Evolutionary conservation across 495 filamentous ascomycete genomes (phyloP), one percentile per base, ranked within the genome.

Genomic region (Penicillium manginii): DNA sequence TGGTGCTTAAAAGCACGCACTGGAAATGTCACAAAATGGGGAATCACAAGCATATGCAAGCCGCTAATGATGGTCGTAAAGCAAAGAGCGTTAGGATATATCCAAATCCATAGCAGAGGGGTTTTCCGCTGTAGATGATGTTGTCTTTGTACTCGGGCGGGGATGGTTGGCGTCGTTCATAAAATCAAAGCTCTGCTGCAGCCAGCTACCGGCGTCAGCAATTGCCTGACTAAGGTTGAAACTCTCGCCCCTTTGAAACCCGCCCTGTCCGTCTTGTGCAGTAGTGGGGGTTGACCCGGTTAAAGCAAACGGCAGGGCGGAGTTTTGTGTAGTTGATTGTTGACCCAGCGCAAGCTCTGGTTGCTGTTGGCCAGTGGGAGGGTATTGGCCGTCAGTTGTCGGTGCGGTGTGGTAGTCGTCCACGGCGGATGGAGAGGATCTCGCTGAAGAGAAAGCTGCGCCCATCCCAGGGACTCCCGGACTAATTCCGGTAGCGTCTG

Each of bases 181-280:
- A 18, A 78, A 65, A 46, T 77, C 73, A 35, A 74, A 77, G 59
- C 76, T 77, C 47, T 79, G 70, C 48, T 75, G 73, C 23, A 80
- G 56, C 76, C 76, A 80, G 52, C 72, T 79, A 5, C 78, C 78
- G 22, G 72, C 71, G 57, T 80, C 78, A 3, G 71, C 75, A 33
- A 80, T 77, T 0, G 75, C 75, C 63, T 80, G 70, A 53, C 68
- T 78, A 14, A 78, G 65, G 46, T 77, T 70, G 31, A 78, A 77
- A 22, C 66, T 72, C 9, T 78, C 75, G 4, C 50, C 49, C 23
- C 59, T 65, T 14, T 58, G 56, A 10, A 62, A 19, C 12, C 37
- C 65, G 11, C 66, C 71, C 59, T 78, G 77, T 9, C 72, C 73
- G 56, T 79, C 75, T 37, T 77, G 73, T 8, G 61, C 68, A 2